Base-by-base conservation (phyloP, 2,329 filamentous ascomycete genomes). In the Penicillium sp. region DNA sequence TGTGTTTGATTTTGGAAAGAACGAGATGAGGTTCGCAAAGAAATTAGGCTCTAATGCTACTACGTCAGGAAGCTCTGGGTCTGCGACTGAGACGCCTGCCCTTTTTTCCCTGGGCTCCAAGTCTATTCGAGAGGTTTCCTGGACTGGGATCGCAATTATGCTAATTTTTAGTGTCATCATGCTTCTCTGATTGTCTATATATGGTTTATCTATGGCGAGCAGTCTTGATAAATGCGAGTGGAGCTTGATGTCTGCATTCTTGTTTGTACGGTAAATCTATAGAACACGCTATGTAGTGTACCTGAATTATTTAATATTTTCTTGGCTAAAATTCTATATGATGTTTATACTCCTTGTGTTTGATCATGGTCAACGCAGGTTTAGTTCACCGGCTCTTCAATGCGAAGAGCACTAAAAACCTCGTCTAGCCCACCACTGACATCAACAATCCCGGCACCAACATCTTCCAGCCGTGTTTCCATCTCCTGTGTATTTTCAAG, bases 1-100 rank as follows among this genome's bases (percentile, higher is more conserved):
- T 8, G 78, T 81, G 1, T 80, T 78, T 63, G 79, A 81, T 67
- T 70, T 81, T 51, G 78, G 76, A 9, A 73, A 68, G 17, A 66
- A 67, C 37, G 67, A 76, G 64, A 74, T 81, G 74, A 64, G 73
- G n/a, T 80, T 81, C 60, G 73, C 77, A 12, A 52, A 51, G 43
- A 18, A 42, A 12, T 26, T 52, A 15, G 41, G 26, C 17, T 45
- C 40, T 18, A 49, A 30, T 20, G 9, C 23, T 27, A 24, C 26
- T 26, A n/a, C 34, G 26, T 18, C 46, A 7, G 23, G 15, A 4
- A 41, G 4, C 17, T n/a, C 10, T 12, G n/a, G 26, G 18, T 13
- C n/a, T 29, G 39, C 24, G 18, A 27, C 1, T n/a, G 4, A 21
- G 20, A n/a, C 37, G 1, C 37, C 37, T 29, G 15, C 15, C 26